A percentile compares a stretch with the other conserved stretches of the same genome.
These are phyloP conservation scores for Scalesia atractyloides DNA, from an alignment of 129 eudicot species.

Conservation along the genomic window DNA sequence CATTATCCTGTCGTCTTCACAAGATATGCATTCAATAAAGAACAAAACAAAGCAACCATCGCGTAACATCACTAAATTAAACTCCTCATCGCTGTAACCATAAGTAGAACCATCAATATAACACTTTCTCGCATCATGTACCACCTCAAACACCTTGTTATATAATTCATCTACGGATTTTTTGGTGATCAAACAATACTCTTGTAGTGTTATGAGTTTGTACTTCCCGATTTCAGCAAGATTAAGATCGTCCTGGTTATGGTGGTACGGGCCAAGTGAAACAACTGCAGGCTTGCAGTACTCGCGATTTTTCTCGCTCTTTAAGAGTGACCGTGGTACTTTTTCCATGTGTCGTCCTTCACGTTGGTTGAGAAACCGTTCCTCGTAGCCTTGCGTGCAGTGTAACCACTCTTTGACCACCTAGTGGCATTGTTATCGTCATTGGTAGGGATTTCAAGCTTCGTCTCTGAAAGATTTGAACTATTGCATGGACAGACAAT, in stretches of 20 bases:
- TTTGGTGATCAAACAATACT: not conserved
- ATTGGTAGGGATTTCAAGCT: no score
- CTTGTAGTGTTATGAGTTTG: constrained; percentile 16
- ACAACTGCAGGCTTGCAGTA: constrained; percentile 31
- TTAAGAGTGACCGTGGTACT: constrained; percentile 27
- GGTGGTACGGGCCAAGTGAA: constrained; percentile 41
- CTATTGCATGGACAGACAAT: not conserved
- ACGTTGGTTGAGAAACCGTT: no score
- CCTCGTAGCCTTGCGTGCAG: not conserved
- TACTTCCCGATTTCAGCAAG: constrained; percentile 13
- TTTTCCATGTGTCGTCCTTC: constrained; percentile 8
- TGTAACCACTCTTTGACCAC: not conserved
- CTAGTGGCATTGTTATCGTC: no score
- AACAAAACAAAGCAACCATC: constrained; percentile 41
- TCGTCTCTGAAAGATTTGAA: not conserved
- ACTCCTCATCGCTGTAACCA: constrained; percentile 16
- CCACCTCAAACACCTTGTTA: constrained; percentile 22
- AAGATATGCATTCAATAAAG: constrained; percentile 14
- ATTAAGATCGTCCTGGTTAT: not conserved
- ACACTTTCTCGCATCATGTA: constrained; percentile 14
- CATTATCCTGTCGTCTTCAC: not conserved
- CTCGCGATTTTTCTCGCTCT: constrained; percentile 19
- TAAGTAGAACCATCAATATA: constrained; percentile 31
- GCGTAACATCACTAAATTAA: constrained; percentile 32
- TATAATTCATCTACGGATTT: not conserved